A percentile compares a stretch with the other conserved stretches of the same genome.
Conservation (phyloP, 495 filamentous ascomycete species). For the Niebla homalea region DNA sequence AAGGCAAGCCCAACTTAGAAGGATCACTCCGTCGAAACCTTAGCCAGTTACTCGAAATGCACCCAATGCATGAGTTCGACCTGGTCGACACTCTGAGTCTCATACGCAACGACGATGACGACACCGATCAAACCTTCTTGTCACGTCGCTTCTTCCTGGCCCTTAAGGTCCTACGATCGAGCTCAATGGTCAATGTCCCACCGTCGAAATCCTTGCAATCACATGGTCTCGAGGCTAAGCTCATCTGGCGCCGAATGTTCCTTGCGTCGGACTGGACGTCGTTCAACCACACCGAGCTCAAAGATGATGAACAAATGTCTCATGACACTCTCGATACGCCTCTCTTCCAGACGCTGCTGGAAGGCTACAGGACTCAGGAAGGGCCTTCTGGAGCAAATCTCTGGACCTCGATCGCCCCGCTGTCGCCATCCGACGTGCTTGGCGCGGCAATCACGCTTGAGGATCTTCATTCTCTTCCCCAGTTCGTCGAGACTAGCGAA, state of each 20-base stretch:
- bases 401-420: conserved; percentile 7
- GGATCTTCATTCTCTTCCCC: conserved; percentile 13
- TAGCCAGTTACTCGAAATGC: conserved; percentile 49
- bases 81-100: conserved; percentile 78
- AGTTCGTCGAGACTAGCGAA: conserved; percentile 6
- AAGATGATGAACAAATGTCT: conserved; percentile 34
- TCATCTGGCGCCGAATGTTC: conserved; percentile 76
- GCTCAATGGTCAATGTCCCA: conserved; percentile 32
- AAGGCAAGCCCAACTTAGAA: conserved; percentile 48
- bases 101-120: conserved; percentile 29
- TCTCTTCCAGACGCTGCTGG: conserved; percentile 36
- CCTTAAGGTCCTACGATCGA: conserved; percentile 48
- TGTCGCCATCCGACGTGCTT: conserved; percentile 7
- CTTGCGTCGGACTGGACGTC: conserved; percentile 64
- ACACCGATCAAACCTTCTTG: conserved; percentile 26
- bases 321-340: conserved; percentile 33
- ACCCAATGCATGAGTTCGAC: conserved; percentile 49
- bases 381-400: conserved; percentile 20
- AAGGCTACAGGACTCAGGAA: conserved; percentile 27
- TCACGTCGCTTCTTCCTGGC: conserved; percentile 57
- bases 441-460: conserved; percentile 13
- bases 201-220: not conserved
- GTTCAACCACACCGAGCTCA: conserved; percentile 41
- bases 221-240: conserved; percentile 42
- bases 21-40: conserved; percentile 53